phyloP scores from a whole-genome alignment of 352 stramenopile genomes.

The Phytopythium chamaehyphon region DNA sequence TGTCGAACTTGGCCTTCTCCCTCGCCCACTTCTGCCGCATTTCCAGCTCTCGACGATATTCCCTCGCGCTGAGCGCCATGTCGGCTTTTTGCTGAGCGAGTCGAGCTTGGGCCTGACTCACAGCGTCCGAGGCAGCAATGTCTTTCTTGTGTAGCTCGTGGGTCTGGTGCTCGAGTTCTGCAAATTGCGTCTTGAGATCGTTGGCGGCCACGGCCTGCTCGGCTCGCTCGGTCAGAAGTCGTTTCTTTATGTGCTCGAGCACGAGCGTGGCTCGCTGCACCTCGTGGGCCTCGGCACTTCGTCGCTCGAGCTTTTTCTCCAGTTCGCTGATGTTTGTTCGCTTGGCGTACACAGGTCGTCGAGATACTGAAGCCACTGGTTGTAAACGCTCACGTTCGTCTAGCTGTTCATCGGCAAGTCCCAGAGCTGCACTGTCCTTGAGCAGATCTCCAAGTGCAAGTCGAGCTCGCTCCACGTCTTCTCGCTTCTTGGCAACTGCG shows the following conservation, averaged over 20 bases:
- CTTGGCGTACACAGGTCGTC: constrained; percentile 79
- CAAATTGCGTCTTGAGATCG: constrained; percentile 55
- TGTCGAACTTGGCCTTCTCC: constrained; percentile 83
- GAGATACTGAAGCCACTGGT: constrained; percentile 69
- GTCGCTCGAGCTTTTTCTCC: constrained; percentile 54
- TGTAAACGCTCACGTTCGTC: constrained; percentile 57
- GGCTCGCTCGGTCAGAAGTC: constrained; percentile 48
- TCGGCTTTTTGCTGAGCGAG: constrained; percentile 66
- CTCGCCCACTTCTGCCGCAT: constrained; percentile 72
- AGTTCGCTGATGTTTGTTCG: constrained; percentile 79
- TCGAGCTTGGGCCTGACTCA: constrained; percentile 66
- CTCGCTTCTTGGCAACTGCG: constrained; percentile 53
- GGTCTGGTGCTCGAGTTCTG: constrained; percentile 56
- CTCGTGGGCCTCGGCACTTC: constrained; percentile 51
- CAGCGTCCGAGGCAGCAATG: constrained; percentile 58
- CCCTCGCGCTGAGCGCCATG: constrained; percentile 53
- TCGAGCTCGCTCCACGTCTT: constrained; percentile 61
- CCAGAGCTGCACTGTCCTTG: constrained; percentile 68
- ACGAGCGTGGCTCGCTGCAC: constrained; percentile 61
- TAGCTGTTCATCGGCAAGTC: constrained; percentile 33
- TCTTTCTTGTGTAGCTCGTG: constrained; percentile 80
- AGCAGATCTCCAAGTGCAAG: constrained; percentile 69
- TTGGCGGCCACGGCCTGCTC: constrained; percentile 52
- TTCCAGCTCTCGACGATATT: constrained; percentile 62
- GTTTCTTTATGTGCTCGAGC: constrained; percentile 80